A percentile compares a stretch with the other conserved stretches of the same genome.
Evolutionary conservation across 2,329 filamentous ascomycete genomes (phyloP).

Genomic region (Aspergillus eucalypticola): DNA sequence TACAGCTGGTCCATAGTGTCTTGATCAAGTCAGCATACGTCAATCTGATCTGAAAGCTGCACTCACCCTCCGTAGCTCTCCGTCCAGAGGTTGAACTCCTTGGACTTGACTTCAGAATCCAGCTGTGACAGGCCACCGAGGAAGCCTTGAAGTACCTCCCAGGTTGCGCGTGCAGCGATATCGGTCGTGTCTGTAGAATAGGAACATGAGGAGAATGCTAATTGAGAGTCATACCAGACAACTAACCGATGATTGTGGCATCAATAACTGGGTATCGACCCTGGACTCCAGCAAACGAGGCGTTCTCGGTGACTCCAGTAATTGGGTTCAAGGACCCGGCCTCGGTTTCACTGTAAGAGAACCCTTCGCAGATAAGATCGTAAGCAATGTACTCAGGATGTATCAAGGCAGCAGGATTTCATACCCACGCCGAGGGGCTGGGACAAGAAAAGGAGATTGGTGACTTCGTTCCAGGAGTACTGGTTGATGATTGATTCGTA

Average conservation of each 20-base stretch:
- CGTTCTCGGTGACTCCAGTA: constrained; percentile 50
- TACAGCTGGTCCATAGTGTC: constrained; percentile 54
- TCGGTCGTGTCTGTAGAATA: constrained; percentile 52
- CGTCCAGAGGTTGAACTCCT: constrained; percentile 61
- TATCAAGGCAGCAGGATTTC: neutral
- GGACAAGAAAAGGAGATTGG: constrained; percentile 63
- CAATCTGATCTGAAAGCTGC: neutral
- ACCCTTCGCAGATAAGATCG: constrained; percentile 24
- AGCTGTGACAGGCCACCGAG: constrained; percentile 51
- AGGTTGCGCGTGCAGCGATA: constrained; percentile 56
- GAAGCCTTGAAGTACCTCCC: constrained; percentile 59
- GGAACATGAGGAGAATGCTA: neutral
- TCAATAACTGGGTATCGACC: constrained; percentile 55
- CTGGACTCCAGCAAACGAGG: constrained; percentile 42
- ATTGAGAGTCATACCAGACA: neutral
- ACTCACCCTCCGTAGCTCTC: constrained; percentile 54
- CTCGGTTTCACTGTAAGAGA: constrained; percentile 38
- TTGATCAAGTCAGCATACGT: constrained; percentile 23
- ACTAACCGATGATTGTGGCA: constrained; percentile 45
- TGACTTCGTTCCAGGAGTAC: constrained; percentile 61
- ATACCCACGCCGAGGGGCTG: constrained; percentile 60
- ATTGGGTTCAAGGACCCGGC: constrained; percentile 45
- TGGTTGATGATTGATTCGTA: constrained; percentile 55
- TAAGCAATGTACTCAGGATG: neutral
- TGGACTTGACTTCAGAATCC: constrained; percentile 52